Evolutionary conservation across 257 asterid species (phyloP), one percentile per base, ranked within the genome.

Genomic region (Thymus quinquecostatus): DNA sequence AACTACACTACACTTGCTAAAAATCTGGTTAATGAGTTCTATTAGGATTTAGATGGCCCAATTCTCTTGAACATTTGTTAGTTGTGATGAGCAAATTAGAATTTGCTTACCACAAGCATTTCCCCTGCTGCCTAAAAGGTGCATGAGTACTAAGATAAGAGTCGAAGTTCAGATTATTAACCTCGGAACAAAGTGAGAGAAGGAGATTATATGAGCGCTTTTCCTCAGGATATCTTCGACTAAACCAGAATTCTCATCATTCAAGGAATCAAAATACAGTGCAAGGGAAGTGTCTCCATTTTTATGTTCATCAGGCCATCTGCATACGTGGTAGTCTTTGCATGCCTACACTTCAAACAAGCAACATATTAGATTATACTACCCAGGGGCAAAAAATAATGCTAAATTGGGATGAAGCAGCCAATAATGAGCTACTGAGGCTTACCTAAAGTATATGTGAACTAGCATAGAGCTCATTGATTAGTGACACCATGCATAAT

Each of bases 121-220:
- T 49, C 4, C 12, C 13, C 48, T 43, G 48, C 48, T 6, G 1
- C 8, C 48, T 3, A 2, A 59, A 47, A 10, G 41, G 34, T 55
- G 40, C 36, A 48, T 27, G 43, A 66, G 62, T 48, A 66, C 65
- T 36, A 60, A 48, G 29, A 74, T 71, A 51, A 33, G 60, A 58
- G 10, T 45, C 58, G 54, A 55, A 60, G 27, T 60, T 79, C 54
- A 64, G 44, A 13, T 67, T 53, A 78, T 96, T 65, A 32, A 86
- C 98, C 98, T 86, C 1, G 98, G 98, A 68, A 92, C 79, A 76
- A 92, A 89, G 86, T 92, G 98, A 58, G 98, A 92, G 74, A 89
- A 86, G 9, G 92, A 85, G 64, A 92, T 82, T 72, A 92, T 77
- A 53, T 80, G 85, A 64, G 77, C 81, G 87, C 97, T 85, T 63